Conservation (phyloP, 1,284 basidiomycete species). For the Entoloma clypeatum region DNA sequence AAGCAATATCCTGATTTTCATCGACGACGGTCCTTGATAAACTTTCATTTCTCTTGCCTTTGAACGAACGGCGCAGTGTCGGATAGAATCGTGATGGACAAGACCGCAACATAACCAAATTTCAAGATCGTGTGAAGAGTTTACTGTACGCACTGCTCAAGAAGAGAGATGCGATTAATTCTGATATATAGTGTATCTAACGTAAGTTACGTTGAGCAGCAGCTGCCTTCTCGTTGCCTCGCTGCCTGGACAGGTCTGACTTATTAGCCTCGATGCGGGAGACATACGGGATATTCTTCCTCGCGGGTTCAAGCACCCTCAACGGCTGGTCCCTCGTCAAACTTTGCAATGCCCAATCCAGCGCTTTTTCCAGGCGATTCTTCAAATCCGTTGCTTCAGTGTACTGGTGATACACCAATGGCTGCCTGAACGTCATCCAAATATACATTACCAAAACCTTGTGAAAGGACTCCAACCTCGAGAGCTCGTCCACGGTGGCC, state of each 20-base stretch:
- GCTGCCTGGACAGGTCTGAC: not conserved
- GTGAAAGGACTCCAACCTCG: conserved; percentile 73
- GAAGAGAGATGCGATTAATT: no score
- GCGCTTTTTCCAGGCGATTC: conserved; percentile 59
- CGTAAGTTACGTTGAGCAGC: no score
- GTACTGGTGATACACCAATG: conserved; percentile 67
- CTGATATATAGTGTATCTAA: no score
- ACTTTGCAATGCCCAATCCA: conserved; percentile 61
- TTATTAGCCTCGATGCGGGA: not conserved
- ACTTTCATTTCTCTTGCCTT: no score
- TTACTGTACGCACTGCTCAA: no score
- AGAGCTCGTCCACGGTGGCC: conserved; percentile 23
- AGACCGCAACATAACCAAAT: no score
- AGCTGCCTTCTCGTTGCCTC: not conserved
- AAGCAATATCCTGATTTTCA: conserved; percentile 56
- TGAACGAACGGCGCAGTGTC: no score
- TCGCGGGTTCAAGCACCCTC: no score
- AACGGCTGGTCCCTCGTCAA: conserved; percentile 25
- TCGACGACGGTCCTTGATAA: conserved; percentile 20
- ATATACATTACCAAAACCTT: conserved; percentile 80
- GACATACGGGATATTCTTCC: not conserved
- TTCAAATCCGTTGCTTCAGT: conserved; percentile 55
- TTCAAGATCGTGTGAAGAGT: no score
- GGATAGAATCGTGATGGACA: no score
- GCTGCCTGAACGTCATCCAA: conserved; percentile 83